These are phyloP conservation scores for Nicotiana tabacum DNA, from an alignment of 257 asterid species.

Conservation along the genomic window DNA sequence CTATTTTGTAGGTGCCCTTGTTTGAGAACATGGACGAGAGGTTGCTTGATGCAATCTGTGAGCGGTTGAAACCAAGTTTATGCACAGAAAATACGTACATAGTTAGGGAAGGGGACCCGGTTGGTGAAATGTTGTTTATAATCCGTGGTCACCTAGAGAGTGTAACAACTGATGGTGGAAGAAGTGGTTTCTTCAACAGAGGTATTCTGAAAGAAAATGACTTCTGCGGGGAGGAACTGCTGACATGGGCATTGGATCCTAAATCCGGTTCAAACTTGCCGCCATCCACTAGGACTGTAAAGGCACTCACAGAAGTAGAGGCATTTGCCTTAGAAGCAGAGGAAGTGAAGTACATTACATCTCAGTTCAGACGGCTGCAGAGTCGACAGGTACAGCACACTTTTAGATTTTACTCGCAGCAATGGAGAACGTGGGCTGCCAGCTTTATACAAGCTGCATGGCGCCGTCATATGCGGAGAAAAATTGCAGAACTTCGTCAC, in stretches of 20 bases:
- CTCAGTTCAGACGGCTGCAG: constrained; percentile 86
- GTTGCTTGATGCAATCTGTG: constrained; percentile 91
- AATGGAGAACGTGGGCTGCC: constrained; percentile 99
- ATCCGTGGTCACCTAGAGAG: constrained; percentile 95
- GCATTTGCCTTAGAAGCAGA: constrained; percentile 92
- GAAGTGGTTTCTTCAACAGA: constrained; percentile 91
- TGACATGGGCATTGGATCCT: constrained; percentile 97
- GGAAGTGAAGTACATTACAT: constrained; percentile 76
- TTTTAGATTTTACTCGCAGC: constrained; percentile 90
- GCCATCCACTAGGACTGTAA: constrained; percentile 88
- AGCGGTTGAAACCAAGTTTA: constrained; percentile 88
- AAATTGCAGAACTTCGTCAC: constrained; percentile 38
- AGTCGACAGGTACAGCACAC: constrained; percentile 97
- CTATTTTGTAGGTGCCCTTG: constrained; percentile 69
- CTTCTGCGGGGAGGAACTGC: constrained; percentile 97
- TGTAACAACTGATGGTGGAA: constrained; percentile 94
- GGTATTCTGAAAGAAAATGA: constrained; percentile 78
- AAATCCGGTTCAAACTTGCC: constrained; percentile 79
- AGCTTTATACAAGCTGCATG: constrained; percentile 92
- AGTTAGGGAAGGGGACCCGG: constrained; percentile 95
- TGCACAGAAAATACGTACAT: constrained; percentile 73
- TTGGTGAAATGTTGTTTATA: constrained; percentile 84
- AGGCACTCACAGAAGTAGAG: constrained; percentile 90
- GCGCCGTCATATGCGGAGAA: constrained; percentile 74
- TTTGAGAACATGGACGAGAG: constrained; percentile 97